Base-by-base conservation (phyloP, 371 early-diverging fungal species). In the Saksenaea oblongispora region DNA sequence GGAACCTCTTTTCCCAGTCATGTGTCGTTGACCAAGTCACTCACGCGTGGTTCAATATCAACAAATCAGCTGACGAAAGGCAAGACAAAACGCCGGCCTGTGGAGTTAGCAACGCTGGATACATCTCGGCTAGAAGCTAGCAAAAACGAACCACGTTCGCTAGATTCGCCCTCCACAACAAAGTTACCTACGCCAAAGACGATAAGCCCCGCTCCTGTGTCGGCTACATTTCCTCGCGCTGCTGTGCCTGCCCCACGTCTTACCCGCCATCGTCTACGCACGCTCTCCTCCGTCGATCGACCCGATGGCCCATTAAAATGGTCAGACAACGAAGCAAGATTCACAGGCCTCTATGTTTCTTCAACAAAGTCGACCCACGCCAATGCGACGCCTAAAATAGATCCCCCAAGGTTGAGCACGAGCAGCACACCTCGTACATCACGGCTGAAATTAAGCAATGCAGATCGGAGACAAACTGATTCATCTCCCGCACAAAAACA, bases 321-420 rank as follows among this genome's bases (percentile, higher is more conserved):
- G 67, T 13, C 28, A 11, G 67, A 61, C 15, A 62, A 27, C 22
- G 61, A 61, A 44, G 27, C 14, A 5, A 47, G 56, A 39, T 13
- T 60, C 5, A 11, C 11, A 11, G 26, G 31, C 36, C 39, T 59
- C 0, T 27, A 35, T 13, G 59, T 70, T 18, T 59, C 58, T 10
- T 22, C 59, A 10, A 75, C 67, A 24, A 64, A 66, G 10, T 72
- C 72, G 22, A 60, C 72, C 1, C 11, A 56, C 10, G 62, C 72
- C 17, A 66, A 42, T 60, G 66, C 72, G 13, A 63, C 72, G 15
- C 72, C 72, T 13, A 72, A 69, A 60, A 72, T 72, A 54, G 72
- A 72, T 35, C 56, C 65, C n/a, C 72, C 72, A 13, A 54, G 72
- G 15, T 57, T 65, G 41, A 72, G 72, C 58, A 44, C 72, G 34